A percentile compares a stretch with the other conserved stretches of the same genome.
These are phyloP conservation scores for Psilocybe cyanescens DNA, from an alignment of 768 basidiomycete species.

Conservation along the genomic window DNA sequence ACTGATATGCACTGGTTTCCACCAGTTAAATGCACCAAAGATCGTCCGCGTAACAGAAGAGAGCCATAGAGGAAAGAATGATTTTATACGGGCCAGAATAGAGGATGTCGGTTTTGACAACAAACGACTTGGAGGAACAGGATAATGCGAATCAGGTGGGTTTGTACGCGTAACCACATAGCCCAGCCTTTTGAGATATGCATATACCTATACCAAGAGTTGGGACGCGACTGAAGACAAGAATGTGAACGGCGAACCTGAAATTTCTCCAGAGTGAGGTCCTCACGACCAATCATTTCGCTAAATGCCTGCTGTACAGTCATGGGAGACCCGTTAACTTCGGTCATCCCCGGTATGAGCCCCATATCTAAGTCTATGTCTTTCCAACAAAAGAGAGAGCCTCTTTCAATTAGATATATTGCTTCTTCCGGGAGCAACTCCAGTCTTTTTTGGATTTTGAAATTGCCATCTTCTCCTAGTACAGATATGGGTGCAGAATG, in stretches of 20 bases:
- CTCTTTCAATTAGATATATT: slow-evolving; percentile 91
- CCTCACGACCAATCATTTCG: slow-evolving; percentile 82
- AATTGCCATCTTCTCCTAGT: slow-evolving; percentile 32
- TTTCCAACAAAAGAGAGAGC: slow-evolving; percentile 85
- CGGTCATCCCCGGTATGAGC: slow-evolving; percentile 37
- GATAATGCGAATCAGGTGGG: slow-evolving; percentile 60
- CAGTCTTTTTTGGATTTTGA: slow-evolving; percentile 62
- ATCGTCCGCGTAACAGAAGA: slow-evolving; percentile 35
- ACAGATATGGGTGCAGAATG: slow-evolving; percentile 65
- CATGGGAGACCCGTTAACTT: slow-evolving; percentile 74
- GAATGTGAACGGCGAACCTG: slow-evolving; percentile 56
- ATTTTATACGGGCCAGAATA: slow-evolving; percentile 37
- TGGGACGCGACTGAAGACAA: slow-evolving; percentile 1
- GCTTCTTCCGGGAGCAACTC: slow-evolving; percentile 96
- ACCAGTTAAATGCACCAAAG: slow-evolving; percentile 56
- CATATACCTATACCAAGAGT: slow-evolving; percentile 70
- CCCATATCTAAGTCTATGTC: slow-evolving; percentile 36
- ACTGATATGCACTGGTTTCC: slow-evolving; percentile 60
- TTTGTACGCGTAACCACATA: slow-evolving; percentile 84
- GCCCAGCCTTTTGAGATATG: slow-evolving; percentile 90
- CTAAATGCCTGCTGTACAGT: slow-evolving; percentile 88
- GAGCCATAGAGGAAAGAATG: slow-evolving; percentile 36
- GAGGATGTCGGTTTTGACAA: slow-evolving; percentile 23
- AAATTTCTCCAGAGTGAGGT: slow-evolving; percentile 82
- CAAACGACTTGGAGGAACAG: slow-evolving; percentile 38